Base-by-base conservation (phyloP, 2,329 filamentous ascomycete species). In the Colletotrichum sp. region DNA sequence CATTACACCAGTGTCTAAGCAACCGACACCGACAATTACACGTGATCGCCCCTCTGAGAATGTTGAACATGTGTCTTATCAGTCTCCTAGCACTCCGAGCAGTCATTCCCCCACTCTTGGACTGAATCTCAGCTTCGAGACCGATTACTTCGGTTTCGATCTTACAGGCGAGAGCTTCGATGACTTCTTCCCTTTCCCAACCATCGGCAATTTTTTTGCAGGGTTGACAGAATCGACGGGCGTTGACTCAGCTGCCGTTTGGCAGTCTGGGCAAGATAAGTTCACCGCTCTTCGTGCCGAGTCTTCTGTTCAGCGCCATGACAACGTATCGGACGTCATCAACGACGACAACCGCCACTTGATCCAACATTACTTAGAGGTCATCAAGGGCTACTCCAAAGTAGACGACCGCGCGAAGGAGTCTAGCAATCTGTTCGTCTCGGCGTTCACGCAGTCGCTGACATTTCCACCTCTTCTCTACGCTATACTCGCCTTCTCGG, bases 181-280 rank as follows among this genome's bases (percentile, higher is more conserved):
- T 30, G 55, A 59, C 6, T 59, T 59, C 55, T 59, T 59, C 26
- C 55, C 55, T 30, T 59, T 59, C 12, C 26, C 55, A 16, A 2
- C 8, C 1, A 57, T 16, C 12, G 52, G 0, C 21, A 57, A 13
- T 10, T 1, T 6, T 21, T 6, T 26, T 59, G 13, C 0, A 1
- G 6, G 16, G 1, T 18, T 28, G 9, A 0, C 21, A 16, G 24
- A 30, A 0, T 18, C 2, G 8, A 26, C 26, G 0, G 13, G 8
- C 9, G 55, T 59, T 7, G 26, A 0, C 4, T 26, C 55, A 5
- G 16, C 55, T n/a, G 13, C 8, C 7, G 12, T 21, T 6, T 59
- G 55, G 24, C 55, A 59, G 55, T 12, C 24, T 26, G 16, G 1
- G 13, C 1, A 0, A 9, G 55, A 59, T 4, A 12, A 0, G 0